Base-by-base conservation (phyloP, 2,329 filamentous ascomycete species). In the Ascocoryne sarcoides region DNA sequence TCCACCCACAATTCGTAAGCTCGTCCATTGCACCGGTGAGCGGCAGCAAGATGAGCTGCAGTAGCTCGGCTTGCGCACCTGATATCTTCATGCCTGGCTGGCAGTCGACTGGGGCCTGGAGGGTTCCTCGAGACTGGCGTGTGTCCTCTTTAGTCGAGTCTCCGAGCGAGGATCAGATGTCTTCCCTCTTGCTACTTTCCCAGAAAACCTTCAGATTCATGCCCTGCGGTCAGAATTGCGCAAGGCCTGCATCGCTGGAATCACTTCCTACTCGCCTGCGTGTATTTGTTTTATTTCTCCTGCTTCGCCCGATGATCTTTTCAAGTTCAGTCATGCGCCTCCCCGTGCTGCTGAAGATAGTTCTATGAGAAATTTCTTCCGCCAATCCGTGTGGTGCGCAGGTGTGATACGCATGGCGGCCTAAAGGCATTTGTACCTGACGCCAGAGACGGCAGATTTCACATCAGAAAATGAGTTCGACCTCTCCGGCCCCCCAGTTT, bases 11-110 rank as follows among this genome's bases (percentile, higher is more conserved):
- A 40, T 41, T 40, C 37, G 39, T 44, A 42, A 46, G 43, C 39
- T 47, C 44, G 35, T 46, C 52, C 51, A 52, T 29, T 47, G 45
- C 42, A 51, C 46, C 46, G 48, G 51, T 51, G 48, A 46, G 46
- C 51, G 52, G 54, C 51, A 53, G 54, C 49, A 56, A 49, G 52
- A 58, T 58, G 55, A 54, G 55, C 42, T 58, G 54, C 55, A 57
- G 51, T 52, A 58, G 50, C 44, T 46, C 37, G 33, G 36, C 36
- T 40, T 48, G 45, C 45, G 47, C 47, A 49, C 47, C 43, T 47
- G 33, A 29, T 44, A 48, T 47, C 45, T n/a, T n/a, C n/a, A n/a
- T n/a, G n/a, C n/a, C 46, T 49, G 40, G 44, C 43, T 30, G 19
- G n/a, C 36, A 19, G 10, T 43, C 37, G 39, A 42, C 44, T 48